These are phyloP conservation scores for Sarocladiaceae sp. DNA, from an alignment of 2,329 filamentous ascomycete genomes.

Conservation along the genomic window DNA sequence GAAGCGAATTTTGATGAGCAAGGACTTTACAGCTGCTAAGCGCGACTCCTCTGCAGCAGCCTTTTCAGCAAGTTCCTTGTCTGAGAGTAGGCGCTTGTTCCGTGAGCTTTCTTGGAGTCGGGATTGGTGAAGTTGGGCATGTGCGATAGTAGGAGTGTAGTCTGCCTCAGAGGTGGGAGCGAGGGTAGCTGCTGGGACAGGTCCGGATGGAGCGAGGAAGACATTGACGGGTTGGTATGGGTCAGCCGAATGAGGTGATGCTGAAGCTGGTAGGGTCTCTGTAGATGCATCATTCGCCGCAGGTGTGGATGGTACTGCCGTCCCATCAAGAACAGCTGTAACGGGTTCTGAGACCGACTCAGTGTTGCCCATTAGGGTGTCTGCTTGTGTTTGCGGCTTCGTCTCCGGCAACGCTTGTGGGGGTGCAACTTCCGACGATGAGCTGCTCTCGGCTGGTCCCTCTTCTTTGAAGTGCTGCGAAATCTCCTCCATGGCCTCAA, in stretches of 20 bases:
- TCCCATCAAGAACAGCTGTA: not conserved
- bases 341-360: constrained; percentile 10
- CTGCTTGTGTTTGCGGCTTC: constrained; percentile 5
- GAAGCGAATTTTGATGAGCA: constrained; percentile 76
- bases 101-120: constrained; percentile 54
- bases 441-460: not conserved
- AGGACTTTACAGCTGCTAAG: constrained; percentile 58
- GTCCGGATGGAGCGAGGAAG: constrained; percentile 69
- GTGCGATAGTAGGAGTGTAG: constrained; percentile 68
- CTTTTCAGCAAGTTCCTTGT: constrained; percentile 70
- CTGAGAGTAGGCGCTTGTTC: constrained; percentile 74
- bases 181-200: constrained; percentile 69
- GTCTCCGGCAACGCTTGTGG: constrained; percentile 12
- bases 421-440: constrained; percentile 8
- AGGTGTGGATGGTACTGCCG: not conserved
- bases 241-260: constrained; percentile 16
- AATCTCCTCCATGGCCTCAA: constrained; percentile 80
- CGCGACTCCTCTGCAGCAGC: constrained; percentile 59
- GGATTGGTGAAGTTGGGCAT: constrained; percentile 68
- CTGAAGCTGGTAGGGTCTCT: constrained; percentile 9
- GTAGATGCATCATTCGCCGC: not conserved
- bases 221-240: constrained; percentile 55
- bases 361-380: constrained; percentile 18
- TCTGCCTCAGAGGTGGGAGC: constrained; percentile 63
- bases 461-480: constrained; percentile 58